Base-by-base conservation (phyloP, 2,329 filamentous ascomycete species). In the Alternaria gansuensis region DNA sequence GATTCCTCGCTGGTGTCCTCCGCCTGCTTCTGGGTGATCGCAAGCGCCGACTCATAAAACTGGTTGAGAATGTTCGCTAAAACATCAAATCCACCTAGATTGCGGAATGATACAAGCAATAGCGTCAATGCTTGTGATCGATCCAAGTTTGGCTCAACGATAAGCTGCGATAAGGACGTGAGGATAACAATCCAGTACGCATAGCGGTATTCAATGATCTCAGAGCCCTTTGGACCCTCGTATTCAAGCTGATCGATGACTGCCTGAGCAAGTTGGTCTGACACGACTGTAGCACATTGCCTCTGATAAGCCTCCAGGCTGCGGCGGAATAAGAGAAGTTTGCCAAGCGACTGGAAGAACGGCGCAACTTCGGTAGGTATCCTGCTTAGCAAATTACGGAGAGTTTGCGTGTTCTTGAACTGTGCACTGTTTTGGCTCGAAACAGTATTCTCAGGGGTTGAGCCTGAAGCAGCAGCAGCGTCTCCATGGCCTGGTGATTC, bases 21-120 rank as follows among this genome's bases (percentile, higher is more conserved):
- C 26, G 79, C 69, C 17, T 73, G 76, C 11, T 78, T 75, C 28
- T 79, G 78, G 11, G 82, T 79, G 29, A 84, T 77, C 5, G 76
- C 73, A 59, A 82, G 81, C 29, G 86, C 82, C 59, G 88, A 85
- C 7, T 83, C 78, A 51, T 87, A 83, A 68, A 96, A 95, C 17
- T 85, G 83, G 39, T 86, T 81, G 9, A 96, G 83, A 72, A 96
- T 88, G 0, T 84, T 81, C 67, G 91, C 92, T 60, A 98, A 80
- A 5, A 87, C 83, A 8, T 88, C 84, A 58, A 99, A 83, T 0
- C 95, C 94, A 37, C 87, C 88, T 46, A 88, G 85, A 59, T 92
- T 88, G 75, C 93, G 94, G 81, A 99, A 97, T 0, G 92, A 90
- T 54, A 93, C 85, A 24, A 99, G 83, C 34, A 98, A 88, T 28